A percentile compares a stretch with the other conserved stretches of the same genome.
phyloP scores from a whole-genome alignment of 2,329 filamentous ascomycete genomes.

The Neopestalotiopsis sp. region DNA sequence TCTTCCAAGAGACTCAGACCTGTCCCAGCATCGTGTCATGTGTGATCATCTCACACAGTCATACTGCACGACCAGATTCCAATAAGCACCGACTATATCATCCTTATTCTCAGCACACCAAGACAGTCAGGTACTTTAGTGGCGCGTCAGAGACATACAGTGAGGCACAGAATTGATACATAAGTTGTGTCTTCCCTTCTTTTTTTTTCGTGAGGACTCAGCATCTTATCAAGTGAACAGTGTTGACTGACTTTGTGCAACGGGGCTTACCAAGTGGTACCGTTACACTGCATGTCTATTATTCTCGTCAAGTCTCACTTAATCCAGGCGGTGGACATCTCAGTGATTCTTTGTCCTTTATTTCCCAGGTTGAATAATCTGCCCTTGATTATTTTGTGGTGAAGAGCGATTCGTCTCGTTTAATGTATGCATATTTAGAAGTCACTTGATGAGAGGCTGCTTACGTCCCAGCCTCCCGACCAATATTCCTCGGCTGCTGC shows the following conservation, averaged over 20 bases:
- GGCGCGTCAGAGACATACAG: background rate
- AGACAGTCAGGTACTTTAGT: background rate
- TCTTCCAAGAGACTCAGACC: background rate
- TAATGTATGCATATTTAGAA: no score
- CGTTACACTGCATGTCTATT: background rate
- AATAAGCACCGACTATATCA: background rate
- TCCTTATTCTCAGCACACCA: background rate
- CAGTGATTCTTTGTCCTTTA: background rate
- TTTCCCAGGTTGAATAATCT: background rate
- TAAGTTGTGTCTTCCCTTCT: background rate
- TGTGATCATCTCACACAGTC: no score
- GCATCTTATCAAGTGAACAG: background rate
- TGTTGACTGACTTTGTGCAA: background rate
- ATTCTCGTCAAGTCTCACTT: background rate
- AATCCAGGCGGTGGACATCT: background rate
- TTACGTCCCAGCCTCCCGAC: slow-evolving; percentile 3
- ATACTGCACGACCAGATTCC: no score
- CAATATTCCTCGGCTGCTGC: background rate
- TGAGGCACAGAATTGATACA: slow-evolving; percentile 1
- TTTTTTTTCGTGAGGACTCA: background rate
- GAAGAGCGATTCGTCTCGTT: no score
- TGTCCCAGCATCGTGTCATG: background rate
- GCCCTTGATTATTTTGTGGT: no score
- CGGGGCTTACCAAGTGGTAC: background rate
- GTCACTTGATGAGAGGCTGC: background rate